Evolutionary conservation across 2,329 filamentous ascomycete species (phyloP), one percentile per base, ranked within the genome.

Genomic region (Pezicula carpinea): DNA sequence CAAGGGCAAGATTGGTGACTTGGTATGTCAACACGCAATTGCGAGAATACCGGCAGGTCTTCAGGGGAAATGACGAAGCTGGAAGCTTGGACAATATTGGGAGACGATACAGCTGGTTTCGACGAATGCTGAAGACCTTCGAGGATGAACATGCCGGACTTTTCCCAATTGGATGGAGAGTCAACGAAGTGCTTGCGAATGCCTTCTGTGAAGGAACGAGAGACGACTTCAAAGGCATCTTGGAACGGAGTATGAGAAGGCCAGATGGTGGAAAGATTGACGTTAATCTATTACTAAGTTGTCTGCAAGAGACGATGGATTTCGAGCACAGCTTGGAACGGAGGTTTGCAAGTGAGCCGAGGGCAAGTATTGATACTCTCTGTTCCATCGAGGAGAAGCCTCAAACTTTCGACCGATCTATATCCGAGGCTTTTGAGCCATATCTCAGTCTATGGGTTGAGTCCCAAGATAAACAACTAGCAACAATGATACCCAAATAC

Each of bases 11-110:
- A 39, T 72, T 99, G 33, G 79, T 96, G 62, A 93, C 87, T 10
- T 99, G 93, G 93, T 99, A 99, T 65, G 90, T 95, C 69, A 99
- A 99, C 64, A 96, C 93, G 2, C 89, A 96, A 69, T 73, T 99
- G 55, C 81, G 93, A 42, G 93, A 99, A 69, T 99, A 99, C 64
- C 80, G 93, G 44, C 89, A 95, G 62, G 89, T 99, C 0, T 99
- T 99, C 67, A 80, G 91, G 36, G 92, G 92, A 32, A 97, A 93
- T 60, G 93, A 99, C 64, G 93, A 99, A 71, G 93, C 93, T 5
- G 93, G 92, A 6, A 96, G 85, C 51, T 69, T 99, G 63, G 93
- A 99, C 74, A 99, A 99, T 60, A 99, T 99, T 51, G 89, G 91
- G 5, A 79, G 93, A 51, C 76, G 93, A 53, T 99, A 97, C 65